Evolutionary conservation across 2,329 filamentous ascomycete species (phyloP).

Genomic region (Didymella pinodella): DNA sequence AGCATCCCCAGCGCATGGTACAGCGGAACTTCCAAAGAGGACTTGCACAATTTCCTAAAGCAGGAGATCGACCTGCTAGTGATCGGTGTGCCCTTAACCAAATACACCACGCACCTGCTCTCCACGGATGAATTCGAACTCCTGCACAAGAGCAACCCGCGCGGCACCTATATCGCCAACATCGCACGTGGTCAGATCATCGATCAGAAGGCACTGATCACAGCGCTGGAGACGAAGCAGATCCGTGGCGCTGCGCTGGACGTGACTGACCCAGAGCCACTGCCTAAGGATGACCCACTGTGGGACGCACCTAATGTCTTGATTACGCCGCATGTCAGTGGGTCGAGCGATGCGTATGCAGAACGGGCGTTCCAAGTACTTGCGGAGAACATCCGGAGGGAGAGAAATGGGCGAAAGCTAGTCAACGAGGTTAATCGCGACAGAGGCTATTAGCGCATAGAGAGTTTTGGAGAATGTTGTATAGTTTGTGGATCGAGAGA

Average conservation of each 20-base stretch:
- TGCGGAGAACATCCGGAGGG: constrained; percentile 62
- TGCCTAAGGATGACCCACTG: constrained; percentile 71
- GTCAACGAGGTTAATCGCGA: constrained; percentile 69
- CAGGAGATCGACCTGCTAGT: constrained; percentile 66
- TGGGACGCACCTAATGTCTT: constrained; percentile 75
- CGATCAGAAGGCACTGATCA: constrained; percentile 68
- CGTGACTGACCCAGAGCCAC: constrained; percentile 80
- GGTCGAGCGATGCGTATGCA: constrained; percentile 62
- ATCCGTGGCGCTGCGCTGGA: constrained; percentile 76
- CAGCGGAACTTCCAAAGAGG: constrained; percentile 61
- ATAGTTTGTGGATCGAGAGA: background rate
- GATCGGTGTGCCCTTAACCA: constrained; percentile 65
- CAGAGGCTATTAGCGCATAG: constrained; percentile 63
- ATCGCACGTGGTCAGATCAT: constrained; percentile 73
- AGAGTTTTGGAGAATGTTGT: background rate
- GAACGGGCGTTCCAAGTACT: constrained; percentile 66
- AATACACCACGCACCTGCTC: constrained; percentile 63
- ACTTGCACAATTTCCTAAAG: constrained; percentile 62
- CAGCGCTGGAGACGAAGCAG: constrained; percentile 64
- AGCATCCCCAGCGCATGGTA: constrained; percentile 65
- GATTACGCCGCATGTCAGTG: constrained; percentile 72
- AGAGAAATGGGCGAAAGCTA: constrained; percentile 62
- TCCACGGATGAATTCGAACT: constrained; percentile 62
- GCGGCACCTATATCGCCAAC: constrained; percentile 71
- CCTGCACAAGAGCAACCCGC: constrained; percentile 56